Evolutionary conservation across 2,329 filamentous ascomycete genomes (phyloP), one percentile per base, ranked within the genome.

Genomic region (Cylindrodendrum hubeiense): DNA sequence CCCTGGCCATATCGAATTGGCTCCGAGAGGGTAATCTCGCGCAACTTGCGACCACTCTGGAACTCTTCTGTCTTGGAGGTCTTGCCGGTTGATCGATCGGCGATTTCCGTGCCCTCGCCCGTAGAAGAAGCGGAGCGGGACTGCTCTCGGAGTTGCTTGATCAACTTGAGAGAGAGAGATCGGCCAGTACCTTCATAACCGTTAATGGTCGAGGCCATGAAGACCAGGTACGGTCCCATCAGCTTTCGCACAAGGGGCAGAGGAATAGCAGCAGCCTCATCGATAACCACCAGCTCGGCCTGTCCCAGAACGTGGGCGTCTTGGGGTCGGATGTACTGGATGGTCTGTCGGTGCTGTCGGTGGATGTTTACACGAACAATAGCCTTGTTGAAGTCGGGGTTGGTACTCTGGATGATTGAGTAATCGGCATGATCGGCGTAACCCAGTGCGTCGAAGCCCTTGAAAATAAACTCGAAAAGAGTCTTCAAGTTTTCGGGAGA

Each of bases 191-290:
- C 96, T 83, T 99, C 96, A 78, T 99, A 99, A 63, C 96, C 96
- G 77, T 98, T 98, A 82, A 99, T 98, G 2, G 96, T 99, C 1
- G 96, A 99, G 1, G 97, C 94, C 96, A 99, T 98, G 81, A 99
- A 99, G 9, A 98, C 94, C 39, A 99, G 85, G 79, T 99, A 99
- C 15, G 95, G 95, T 0, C 96, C 96, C 89, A 99, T 95, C 43
- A 99, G 86, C 81, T 98, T 98, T 72, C 92, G 88, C 8, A 99
- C 96, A 3, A 98, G 84, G 1, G 96, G 96, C 12, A 99, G 82
- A 13, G 97, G 96, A 67, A 99, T 99, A 2, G 97, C 97, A 13
- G 96, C 96, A 17, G 96, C 96, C 81, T 99, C 96, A 80, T 99
- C 96, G 68, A 99, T 98, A 9, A 99, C 95, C 12, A 99, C 84